A percentile compares a stretch with the other conserved stretches of the same genome.
These are phyloP conservation scores for Tulasnella sp. DNA, from an alignment of 768 basidiomycete species.

Conservation along the genomic window DNA sequence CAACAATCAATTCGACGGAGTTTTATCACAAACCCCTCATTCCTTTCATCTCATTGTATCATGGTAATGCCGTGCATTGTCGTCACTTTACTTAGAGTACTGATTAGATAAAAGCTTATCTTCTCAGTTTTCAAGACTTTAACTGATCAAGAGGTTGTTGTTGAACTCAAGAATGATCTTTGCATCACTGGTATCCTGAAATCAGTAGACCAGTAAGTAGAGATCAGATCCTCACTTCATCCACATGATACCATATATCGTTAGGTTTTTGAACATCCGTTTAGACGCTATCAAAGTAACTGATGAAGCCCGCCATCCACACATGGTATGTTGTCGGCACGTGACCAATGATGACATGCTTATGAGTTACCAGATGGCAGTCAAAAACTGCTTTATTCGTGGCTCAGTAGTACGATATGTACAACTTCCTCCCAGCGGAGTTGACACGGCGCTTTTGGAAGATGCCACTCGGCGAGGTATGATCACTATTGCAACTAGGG, in stretches of 20 bases:
- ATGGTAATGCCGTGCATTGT: no score
- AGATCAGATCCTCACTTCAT: conserved; percentile 1
- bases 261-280: conserved; percentile 88
- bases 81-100: no score
- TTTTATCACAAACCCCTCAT: no score
- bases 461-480: conserved; percentile 92
- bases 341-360: neutral
- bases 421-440: conserved; percentile 79
- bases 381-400: conserved; percentile 98
- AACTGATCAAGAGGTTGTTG: conserved; percentile 91
- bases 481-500: conserved; percentile 14
- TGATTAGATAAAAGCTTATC: conserved; percentile 46
- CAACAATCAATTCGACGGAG: no score
- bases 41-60: no score
- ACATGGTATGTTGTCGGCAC: conserved; percentile 55
- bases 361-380: conserved; percentile 60
- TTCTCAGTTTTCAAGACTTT: conserved; percentile 99
- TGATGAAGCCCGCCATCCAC: conserved; percentile 87
- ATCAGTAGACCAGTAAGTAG: conserved; percentile 95
- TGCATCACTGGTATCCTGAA: conserved; percentile 91
- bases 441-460: conserved; percentile 90
- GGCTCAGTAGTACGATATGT: conserved; percentile 98
- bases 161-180: conserved; percentile 97
- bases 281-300: conserved; percentile 86
- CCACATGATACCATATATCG: conserved; percentile 3